Base-by-base conservation (phyloP, 2,329 filamentous ascomycete species). In the Pleurostoma richardsiae region DNA sequence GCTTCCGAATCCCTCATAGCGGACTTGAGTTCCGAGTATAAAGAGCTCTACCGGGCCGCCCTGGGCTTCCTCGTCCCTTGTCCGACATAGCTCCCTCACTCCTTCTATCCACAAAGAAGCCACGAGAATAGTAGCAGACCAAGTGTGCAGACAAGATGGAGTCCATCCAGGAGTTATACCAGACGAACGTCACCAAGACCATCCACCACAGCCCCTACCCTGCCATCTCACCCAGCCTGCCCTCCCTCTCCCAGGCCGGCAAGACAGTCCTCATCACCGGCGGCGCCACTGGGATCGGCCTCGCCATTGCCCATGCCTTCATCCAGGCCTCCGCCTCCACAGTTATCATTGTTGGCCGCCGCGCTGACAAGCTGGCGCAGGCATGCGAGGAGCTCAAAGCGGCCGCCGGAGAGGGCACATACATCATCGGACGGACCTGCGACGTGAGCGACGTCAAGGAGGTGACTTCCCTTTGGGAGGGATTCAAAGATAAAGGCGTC, bases 241-340 rank as follows among this genome's bases (percentile, higher is more conserved):
- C 42, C 30, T 41, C 44, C 27, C 42, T 45, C 29, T 44, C 41
- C 26, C 46, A 48, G 29, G 39, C 36, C 10, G 43, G 48, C 28
- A 49, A 44, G 27, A 48, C 44, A 28, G 44, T 50, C 19, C 48
- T 52, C 7, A 48, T 50, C 29, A 50, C 47, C 11, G 49, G 49
- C 5, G 49, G 49, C 27, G 49, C 47, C 27, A 47, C 47, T 33
- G 49, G 49, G 5, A 51, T 49, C 26, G 49, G 49, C 6, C 44
- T 49, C 38, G 30, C 49, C n/a, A 44, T 49, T n/a, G 44, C 30
- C 3, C 39, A 40, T 10, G 29, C 42, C n/a, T 49, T 51, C 47
- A 36, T 30, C n/a, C 43, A 43, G 26, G 41, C 49, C 4, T 31
- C 31, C 4, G 49, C 44, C 10, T 41, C 30, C 26, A 29, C 33